Base-by-base conservation (phyloP, 2,329 filamentous ascomycete genomes). In the Alternaria sp. region DNA sequence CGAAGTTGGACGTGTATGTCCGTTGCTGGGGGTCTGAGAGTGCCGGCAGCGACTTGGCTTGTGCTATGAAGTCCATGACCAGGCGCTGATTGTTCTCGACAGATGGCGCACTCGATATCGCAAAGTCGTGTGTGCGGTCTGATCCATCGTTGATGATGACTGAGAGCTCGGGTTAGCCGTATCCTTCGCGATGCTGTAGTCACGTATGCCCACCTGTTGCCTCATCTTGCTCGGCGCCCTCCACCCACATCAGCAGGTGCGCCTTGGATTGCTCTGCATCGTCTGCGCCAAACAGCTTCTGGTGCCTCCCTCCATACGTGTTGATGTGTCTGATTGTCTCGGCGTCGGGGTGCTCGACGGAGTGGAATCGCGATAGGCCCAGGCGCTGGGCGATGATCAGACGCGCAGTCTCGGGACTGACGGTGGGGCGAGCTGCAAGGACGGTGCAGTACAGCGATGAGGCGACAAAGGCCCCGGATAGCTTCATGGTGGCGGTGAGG, bases 321-420 rank as follows among this genome's bases (percentile, higher is more conserved):
- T 85, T 85, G 66, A 87, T 80, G 51, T 81, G 79, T 36, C 79
- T 68, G 54, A 86, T 71, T n/a, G 76, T 77, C 10, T 81, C 77
- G 11, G 82, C 77, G 52, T 78, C 77, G 26, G 76, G 67, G 62
- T 81, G 67, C 61, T 81, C 77, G 51, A 84, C 73, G 23, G 77
- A 73, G 67, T 86, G 84, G 74, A 81, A 86, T 57, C 81, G 79
- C 57, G 84, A 83, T 32, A 86, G 76, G 17, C 84, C 84, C 25
- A 85, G 79, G 69, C 84, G 77, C 73, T 85, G 82, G 53, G 85
- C 84, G 62, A 86, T 71, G 52, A 86, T 81, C 61, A 86, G 73
- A 72, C 84, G 80, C 67, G 85, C 83, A 43, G 81, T 81, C 58
- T 82, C 78, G 15, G 83, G 80, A 69, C 60, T 72, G 63, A 80